Evolutionary conservation across 1,284 basidiomycete species (phyloP), one percentile per base, ranked within the genome.

Genomic region (Lignosus rhinocerotis): DNA sequence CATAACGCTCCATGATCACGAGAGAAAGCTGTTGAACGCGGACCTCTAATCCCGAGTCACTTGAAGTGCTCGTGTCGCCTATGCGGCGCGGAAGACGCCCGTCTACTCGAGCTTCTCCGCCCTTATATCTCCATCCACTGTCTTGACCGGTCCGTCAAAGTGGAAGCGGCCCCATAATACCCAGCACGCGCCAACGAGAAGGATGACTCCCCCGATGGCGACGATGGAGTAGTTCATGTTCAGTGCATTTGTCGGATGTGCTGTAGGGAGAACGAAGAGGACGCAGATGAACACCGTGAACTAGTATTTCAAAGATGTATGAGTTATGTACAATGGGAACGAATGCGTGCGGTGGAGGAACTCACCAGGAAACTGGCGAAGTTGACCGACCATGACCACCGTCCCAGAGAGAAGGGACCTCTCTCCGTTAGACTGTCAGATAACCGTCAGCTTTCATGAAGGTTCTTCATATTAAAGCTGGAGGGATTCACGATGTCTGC

Each of bases 221-320:
- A 84, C 77, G 46, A 83, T 72, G 2, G 83, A 75, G 63, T 87
- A 87, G 69, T 87, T 87, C 85, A 88, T 88, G 70, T 85, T 84
- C 55, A 77, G 66, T 46, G 75, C 63, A n/a, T 75, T 82, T 32
- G 85, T 84, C 1, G 86, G 87, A 45, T 78, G 75, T 7, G 82
- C 76, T 5, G 84, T 87, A 3, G 87, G 86, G 21, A 88, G 74
- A 53, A 87, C 73, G 68, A 85, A 84, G 9, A 86, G 77, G 6
- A 83, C 66, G 64, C 81, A 83, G 41, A 85, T 76, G 67, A 85
- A 84, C 7, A 78, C 64, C 4, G 76, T 74, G 69, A 85, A 85
- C 81, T 84, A 63, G 32, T 33, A 30, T 11, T 33, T 5, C 19
- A 7, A 41, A 51, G 36, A 4, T 30, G 58, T 44, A 46, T 14